These are phyloP conservation scores for Ceratocystis albifundus DNA, from an alignment of 2,329 filamentous ascomycete species.

Conservation along the genomic window DNA sequence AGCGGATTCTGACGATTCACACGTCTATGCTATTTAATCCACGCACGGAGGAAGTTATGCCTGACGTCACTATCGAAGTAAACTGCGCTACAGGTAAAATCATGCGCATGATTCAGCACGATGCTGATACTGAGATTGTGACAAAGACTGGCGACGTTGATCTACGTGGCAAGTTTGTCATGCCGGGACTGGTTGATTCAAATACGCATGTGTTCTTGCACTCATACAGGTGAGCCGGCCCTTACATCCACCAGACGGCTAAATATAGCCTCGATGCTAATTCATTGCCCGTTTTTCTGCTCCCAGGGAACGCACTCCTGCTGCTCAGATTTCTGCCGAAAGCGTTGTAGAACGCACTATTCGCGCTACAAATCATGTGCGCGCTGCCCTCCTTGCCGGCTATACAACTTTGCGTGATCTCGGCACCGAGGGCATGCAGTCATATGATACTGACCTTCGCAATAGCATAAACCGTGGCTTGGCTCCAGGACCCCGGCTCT, in stretches of 20 bases:
- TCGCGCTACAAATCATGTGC: conserved; percentile 42
- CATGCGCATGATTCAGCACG: conserved; percentile 28
- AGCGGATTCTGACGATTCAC: conserved; percentile 31
- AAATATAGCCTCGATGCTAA: neutral
- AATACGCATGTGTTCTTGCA: conserved; percentile 48
- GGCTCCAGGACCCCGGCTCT: conserved; percentile 43
- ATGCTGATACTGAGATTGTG: conserved; percentile 26
- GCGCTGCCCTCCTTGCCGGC: conserved; percentile 42
- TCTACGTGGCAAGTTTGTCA: conserved; percentile 40
- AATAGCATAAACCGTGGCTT: conserved; percentile 45
- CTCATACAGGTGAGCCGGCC: conserved; percentile 32
- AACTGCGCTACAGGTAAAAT: conserved; percentile 34
- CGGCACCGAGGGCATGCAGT: conserved; percentile 41
- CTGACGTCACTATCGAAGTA: conserved; percentile 36
- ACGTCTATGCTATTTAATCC: conserved; percentile 40
- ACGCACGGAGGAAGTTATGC: conserved; percentile 32
- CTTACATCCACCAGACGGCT: neutral
- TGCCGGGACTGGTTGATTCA: conserved; percentile 44
- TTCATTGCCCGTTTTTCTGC: neutral
- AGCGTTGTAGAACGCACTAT: conserved; percentile 46
- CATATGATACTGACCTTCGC: conserved; percentile 40
- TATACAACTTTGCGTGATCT: conserved; percentile 50
- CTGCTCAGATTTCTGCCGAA: conserved; percentile 46
- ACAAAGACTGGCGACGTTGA: conserved; percentile 36
- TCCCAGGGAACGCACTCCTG: conserved; percentile 32